Percentiles rank a stretch among this genome's conserved stretches.
These are phyloP conservation scores for Mycothermus thermophilus DNA, from an alignment of 495 filamentous ascomycete genomes.

Conservation along the genomic window DNA sequence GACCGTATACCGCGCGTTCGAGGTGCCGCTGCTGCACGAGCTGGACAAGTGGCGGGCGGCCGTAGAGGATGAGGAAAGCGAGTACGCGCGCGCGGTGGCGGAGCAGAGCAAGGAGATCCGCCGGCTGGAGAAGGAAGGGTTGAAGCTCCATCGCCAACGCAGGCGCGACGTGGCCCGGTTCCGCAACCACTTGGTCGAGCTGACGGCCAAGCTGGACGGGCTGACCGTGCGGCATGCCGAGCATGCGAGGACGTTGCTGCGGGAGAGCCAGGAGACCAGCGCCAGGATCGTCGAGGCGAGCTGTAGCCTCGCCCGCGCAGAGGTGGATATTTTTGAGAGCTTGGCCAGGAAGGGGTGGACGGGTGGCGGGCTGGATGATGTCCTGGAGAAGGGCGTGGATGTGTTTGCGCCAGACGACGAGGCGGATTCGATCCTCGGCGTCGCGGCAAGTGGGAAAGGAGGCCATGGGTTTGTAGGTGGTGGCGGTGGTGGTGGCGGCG, in stretches of 20 bases:
- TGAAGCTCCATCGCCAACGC: constrained; percentile 41
- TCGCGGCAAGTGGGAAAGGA: no score
- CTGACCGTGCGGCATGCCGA: constrained; percentile 42
- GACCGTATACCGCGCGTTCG: constrained; percentile 49
- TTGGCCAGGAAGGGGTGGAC: constrained; percentile 51
- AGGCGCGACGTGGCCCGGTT: constrained; percentile 40
- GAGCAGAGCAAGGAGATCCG: constrained; percentile 40
- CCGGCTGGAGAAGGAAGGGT: constrained; percentile 44
- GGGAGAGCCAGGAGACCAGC: constrained; percentile 46
- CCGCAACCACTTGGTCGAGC: constrained; percentile 39
- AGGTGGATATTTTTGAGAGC: constrained; percentile 53
- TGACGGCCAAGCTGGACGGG: constrained; percentile 48
- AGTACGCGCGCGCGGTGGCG: constrained; percentile 38
- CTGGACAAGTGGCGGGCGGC: constrained; percentile 44
- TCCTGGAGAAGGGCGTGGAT: constrained; percentile 46
- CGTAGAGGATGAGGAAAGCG: constrained; percentile 45
- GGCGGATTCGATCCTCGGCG: constrained; percentile 7
- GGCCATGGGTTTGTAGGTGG: constrained; percentile 9
- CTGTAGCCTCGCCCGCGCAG: constrained; percentile 45
- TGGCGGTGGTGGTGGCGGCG: constrained; percentile 6
- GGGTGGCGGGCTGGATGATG: constrained; percentile 47
- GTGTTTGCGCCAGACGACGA: constrained; percentile 40
- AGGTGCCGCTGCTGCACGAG: constrained; percentile 50
- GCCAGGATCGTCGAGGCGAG: constrained; percentile 44
- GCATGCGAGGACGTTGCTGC: constrained; percentile 39